Percentiles rank a stretch among this genome's conserved stretches.
Evolutionary conservation across 108 stramenopile species (phyloP).

Genomic region (Nitzschia inconspicua): DNA sequence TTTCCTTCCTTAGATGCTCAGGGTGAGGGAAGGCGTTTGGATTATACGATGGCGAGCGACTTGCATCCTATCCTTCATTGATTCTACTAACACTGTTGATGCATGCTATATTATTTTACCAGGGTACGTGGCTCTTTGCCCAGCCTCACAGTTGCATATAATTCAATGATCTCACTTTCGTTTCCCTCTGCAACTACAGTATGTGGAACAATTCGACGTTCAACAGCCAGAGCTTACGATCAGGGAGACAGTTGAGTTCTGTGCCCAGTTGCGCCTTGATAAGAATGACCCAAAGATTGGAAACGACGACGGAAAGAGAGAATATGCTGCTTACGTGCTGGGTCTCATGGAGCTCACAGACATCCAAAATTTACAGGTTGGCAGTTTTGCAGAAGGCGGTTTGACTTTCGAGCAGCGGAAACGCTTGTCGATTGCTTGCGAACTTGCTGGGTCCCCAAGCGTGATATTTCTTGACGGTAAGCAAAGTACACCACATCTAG

Average conservation of each 20-base stretch:
- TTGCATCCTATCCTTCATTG: no score
- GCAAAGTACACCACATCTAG: no score
- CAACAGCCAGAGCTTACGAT: slow-evolving; percentile 79
- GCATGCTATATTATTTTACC: no score
- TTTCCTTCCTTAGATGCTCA: slow-evolving; percentile 54
- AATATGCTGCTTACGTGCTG: slow-evolving; percentile 56
- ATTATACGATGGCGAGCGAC: no score
- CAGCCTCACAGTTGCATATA: no score
- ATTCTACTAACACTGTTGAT: no score
- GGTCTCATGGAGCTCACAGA: slow-evolving; percentile 65
- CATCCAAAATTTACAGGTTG: slow-evolving; percentile 56
- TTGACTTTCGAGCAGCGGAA: slow-evolving; percentile 66
- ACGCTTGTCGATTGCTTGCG: slow-evolving; percentile 65
- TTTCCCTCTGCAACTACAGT: no score
- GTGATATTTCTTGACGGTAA: slow-evolving; percentile 67
- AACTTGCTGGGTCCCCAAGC: slow-evolving; percentile 48
- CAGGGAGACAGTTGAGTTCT: slow-evolving; percentile 74
- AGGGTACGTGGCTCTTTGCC: no score
- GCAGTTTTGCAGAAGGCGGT: slow-evolving; percentile 54
- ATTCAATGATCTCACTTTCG: no score
- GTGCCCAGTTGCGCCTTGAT: slow-evolving; percentile 72
- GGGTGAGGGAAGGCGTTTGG: no score
- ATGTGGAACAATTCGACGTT: slow-evolving; percentile 86
- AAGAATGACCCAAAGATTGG: slow-evolving; percentile 30
- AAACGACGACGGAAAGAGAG: slow-evolving; percentile 28